Evolutionary conservation across 2,329 filamentous ascomycete species (phyloP), one percentile per base, ranked within the genome.

Genomic region (Nannizziopsis arthrosporioides): DNA sequence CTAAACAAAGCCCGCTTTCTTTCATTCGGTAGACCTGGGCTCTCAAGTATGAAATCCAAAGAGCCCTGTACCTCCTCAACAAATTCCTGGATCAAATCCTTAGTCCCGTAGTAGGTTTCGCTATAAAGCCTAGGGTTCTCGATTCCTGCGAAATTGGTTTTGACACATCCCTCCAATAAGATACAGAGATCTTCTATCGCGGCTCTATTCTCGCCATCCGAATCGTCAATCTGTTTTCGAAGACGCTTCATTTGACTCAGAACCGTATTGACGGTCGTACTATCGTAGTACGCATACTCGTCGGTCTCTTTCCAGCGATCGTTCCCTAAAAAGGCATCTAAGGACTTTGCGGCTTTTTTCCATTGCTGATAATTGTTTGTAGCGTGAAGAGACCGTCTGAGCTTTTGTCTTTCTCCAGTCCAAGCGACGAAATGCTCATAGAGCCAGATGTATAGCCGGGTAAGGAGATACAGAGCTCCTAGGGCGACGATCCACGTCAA

Each of bases 71-170:
- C 57, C 42, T 96, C 89, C 52, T 95, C 86, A 39, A 94, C 72
- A 60, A 90, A 96, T 48, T 82, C 81, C 66, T 96, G 92, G 27
- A 94, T 85, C 54, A 95, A 68, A 52, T 92, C 80, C 66, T 98
- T 98, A n/a, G 92, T 96, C 30, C 92, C 92, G 57, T 88, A 94
- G 63, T 98, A 98, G 2, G 90, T 94, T 68, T 96, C 89, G 59
- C 86, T 94, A 64, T 98, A 98, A n/a, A 98, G 69, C 47, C 87
- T 78, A 8, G 90, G 81, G 59, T 94, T 96, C 65, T 98, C 92
- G 11, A 94, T 82, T 0, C 92, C 92, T 14, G 86, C 87, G 66
- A 96, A 98, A 62, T 98, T 96, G 67, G 89, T 94, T 75, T 95
- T 98, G 57, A 95, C 84, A 62, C 89, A 96, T 11, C 85, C 86